A percentile compares a stretch with the other conserved stretches of the same genome.
Conservation (phyloP, 106 monocot species). For the Iris macrosiphon region DNA sequence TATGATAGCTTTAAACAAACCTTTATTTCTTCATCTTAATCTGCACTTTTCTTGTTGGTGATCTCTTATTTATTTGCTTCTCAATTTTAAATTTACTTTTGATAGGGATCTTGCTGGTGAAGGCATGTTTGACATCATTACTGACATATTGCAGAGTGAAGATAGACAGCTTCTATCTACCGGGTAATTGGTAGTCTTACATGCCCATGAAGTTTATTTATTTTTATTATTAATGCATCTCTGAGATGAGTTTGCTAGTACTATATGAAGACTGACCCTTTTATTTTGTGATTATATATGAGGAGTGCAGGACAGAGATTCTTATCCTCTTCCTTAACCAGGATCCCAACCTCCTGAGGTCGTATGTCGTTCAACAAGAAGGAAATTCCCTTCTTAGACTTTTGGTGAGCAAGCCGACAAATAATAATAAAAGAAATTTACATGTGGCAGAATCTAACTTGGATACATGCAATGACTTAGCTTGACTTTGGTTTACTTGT, state of each 20-base stretch:
- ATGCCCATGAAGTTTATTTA: too few species aligned
- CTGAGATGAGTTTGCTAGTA: background rate
- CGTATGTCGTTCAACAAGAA: conserved; percentile 44
- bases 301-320: conserved; percentile 40
- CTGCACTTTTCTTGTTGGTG: background rate
- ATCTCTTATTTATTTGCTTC: background rate
- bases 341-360: conserved; percentile 44
- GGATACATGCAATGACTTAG: too few species aligned
- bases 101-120: conserved; percentile 81
- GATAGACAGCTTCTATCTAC: conserved; percentile 69
- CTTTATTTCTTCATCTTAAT: too few species aligned
- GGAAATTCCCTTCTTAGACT: conserved; percentile 42
- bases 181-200: conserved; percentile 40
- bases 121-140: conserved; percentile 80
- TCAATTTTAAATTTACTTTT: too few species aligned
- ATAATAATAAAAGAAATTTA: too few species aligned
- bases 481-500: too few species aligned
- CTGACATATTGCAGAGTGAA: conserved; percentile 60
- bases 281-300: conserved; percentile 8
- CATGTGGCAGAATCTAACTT: too few species aligned
- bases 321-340: conserved; percentile 51
- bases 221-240: background rate
- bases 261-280: background rate
- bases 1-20: too few species aligned
- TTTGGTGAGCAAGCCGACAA: conserved; percentile 28